phyloP scores from a whole-genome alignment of 495 filamentous ascomycete genomes.

The Penicillium crystallinum region DNA sequence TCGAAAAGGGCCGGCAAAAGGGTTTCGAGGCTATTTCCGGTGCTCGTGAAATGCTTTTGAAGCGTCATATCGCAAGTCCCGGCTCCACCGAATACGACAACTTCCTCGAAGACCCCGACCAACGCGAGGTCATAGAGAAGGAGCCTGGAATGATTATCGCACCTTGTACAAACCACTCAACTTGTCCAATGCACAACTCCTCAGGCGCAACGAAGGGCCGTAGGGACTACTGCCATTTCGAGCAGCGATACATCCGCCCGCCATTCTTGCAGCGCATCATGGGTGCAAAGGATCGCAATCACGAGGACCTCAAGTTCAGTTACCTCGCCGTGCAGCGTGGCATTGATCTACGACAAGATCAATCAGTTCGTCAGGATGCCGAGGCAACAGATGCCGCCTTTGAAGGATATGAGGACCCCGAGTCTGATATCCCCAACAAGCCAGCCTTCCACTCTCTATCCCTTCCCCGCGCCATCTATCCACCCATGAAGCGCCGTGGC shows the following conservation, averaged over 20 bases:
- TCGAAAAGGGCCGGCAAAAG: constrained; percentile 87
- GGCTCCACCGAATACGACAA: constrained; percentile 44
- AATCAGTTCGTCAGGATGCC: constrained; percentile 36
- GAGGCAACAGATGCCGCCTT: constrained; percentile 47
- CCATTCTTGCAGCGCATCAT: constrained; percentile 75
- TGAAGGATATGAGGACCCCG: constrained; percentile 40
- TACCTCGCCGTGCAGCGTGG: constrained; percentile 87
- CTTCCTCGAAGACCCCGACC: constrained; percentile 31
- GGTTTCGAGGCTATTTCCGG: constrained; percentile 90
- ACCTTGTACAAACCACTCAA: constrained; percentile 85
- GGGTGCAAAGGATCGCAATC: constrained; percentile 64
- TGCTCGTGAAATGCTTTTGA: constrained; percentile 71
- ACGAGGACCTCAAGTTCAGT: constrained; percentile 85
- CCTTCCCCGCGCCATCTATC: constrained; percentile 71
- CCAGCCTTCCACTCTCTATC: constrained; percentile 52
- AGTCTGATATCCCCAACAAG: constrained; percentile 2
- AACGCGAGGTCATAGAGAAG: constrained; percentile 41
- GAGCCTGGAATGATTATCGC: constrained; percentile 90
- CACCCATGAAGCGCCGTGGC: constrained; percentile 78
- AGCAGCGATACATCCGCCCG: constrained; percentile 81
- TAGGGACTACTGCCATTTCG: constrained; percentile 88
- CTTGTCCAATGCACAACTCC: constrained; percentile 80
- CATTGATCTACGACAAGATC: constrained; percentile 42
- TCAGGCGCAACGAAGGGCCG: constrained; percentile 64
- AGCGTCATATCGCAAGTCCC: constrained; percentile 67